These are phyloP conservation scores for Kentomonas sorsogonicus DNA, from an alignment of 208 protist genomes.

Conservation along the genomic window DNA sequence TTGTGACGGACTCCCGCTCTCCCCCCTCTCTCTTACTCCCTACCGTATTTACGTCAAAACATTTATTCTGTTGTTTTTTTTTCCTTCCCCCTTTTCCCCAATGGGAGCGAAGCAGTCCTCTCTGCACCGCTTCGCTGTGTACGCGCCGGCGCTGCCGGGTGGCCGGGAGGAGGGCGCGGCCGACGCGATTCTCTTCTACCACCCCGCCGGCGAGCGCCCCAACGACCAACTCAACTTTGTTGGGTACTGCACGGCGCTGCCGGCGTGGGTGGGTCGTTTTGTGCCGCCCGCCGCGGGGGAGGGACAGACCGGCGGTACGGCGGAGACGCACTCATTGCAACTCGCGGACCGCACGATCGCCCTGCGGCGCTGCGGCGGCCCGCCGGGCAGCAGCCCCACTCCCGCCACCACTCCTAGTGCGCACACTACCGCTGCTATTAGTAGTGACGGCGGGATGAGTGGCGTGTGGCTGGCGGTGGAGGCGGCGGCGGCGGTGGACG, in stretches of 20 bases:
- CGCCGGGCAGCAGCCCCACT: too few species aligned
- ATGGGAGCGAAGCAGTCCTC: background rate
- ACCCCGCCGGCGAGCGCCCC: slow-evolving; percentile 20
- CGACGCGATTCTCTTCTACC: slow-evolving; percentile 72
- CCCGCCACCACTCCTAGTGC: too few species aligned
- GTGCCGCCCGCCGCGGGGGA: slow-evolving; percentile 3
- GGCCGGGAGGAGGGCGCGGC: slow-evolving; percentile 39
- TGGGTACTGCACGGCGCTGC: slow-evolving; percentile 61
- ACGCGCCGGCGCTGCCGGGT: slow-evolving; percentile 40
- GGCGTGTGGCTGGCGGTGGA: slow-evolving; percentile 13
- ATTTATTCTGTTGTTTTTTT: slow-evolving; percentile 7
- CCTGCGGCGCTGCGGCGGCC: too few species aligned
- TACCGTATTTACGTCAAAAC: too few species aligned
- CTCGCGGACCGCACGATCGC: too few species aligned
- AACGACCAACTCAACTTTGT: slow-evolving; percentile 64
- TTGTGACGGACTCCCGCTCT: too few species aligned
- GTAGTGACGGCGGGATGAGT: too few species aligned
- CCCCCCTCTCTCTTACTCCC: too few species aligned
- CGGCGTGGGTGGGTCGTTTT: slow-evolving; percentile 35
- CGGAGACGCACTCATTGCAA: too few species aligned
- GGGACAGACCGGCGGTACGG: slow-evolving; percentile 17
- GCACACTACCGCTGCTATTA: too few species aligned
- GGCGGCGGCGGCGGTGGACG: slow-evolving; percentile 5
- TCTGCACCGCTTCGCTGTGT: slow-evolving; percentile 30
- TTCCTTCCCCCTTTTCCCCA: slow-evolving; percentile 1